phyloP scores from a whole-genome alignment of 768 basidiomycete genomes.

The Strobilomyces dryophilus region DNA sequence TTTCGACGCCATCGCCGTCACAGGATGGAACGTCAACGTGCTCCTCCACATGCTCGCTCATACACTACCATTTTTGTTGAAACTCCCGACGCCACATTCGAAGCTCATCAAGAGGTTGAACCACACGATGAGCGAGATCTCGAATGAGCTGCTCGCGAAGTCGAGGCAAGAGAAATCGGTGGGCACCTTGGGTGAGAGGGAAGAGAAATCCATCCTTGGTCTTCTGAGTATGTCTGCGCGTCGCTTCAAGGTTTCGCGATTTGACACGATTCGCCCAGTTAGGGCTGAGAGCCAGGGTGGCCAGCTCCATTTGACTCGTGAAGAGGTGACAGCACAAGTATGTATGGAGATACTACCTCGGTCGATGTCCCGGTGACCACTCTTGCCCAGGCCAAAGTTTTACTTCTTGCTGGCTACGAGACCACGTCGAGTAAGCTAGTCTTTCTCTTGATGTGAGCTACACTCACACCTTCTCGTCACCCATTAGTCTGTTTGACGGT shows the following conservation, averaged over 20 bases:
- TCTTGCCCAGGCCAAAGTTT: conserved; percentile 31
- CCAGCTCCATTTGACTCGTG: conserved; percentile 32
- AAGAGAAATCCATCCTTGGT: conserved; percentile 38
- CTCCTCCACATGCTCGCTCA: conserved; percentile 24
- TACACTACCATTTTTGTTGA: conserved; percentile 29
- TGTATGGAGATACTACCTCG: background rate
- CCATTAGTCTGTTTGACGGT: conserved; percentile 12
- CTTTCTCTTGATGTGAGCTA: background rate
- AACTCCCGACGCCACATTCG: conserved; percentile 29
- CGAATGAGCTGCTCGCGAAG: conserved; percentile 30
- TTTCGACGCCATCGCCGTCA: conserved; percentile 22
- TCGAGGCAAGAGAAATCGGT: conserved; percentile 32
- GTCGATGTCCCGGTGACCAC: background rate
- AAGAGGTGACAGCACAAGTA: conserved; percentile 39
- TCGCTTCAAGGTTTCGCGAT: background rate
- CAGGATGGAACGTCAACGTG: conserved; percentile 3
- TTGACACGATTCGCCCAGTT: conserved; percentile 22
- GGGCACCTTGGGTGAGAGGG: conserved; percentile 23
- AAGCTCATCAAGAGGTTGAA: conserved; percentile 25
- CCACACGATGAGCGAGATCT: conserved; percentile 31
- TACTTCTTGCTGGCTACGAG: conserved; percentile 39
- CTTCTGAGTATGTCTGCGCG: conserved; percentile 27
- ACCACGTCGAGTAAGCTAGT: conserved; percentile 34
- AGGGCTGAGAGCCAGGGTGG: conserved; percentile 32
- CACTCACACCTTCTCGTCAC: background rate